Evolutionary conservation across 2,329 filamentous ascomycete genomes (phyloP).

Genomic region (Colletotrichum noveboracense): DNA sequence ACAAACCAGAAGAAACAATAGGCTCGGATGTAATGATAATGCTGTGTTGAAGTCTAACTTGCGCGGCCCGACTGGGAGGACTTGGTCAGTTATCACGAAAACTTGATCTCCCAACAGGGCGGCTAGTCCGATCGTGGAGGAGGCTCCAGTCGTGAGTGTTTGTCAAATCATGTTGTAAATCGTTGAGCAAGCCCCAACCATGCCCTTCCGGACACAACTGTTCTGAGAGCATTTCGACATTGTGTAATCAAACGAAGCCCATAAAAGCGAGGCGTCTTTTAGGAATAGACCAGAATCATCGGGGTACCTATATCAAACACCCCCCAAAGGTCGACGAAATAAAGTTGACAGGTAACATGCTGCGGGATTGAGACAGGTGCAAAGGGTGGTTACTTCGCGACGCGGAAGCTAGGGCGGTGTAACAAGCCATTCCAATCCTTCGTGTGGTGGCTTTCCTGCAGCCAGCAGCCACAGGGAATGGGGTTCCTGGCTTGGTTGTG

Average conservation of each 20-base stretch:
- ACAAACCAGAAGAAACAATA: constrained; percentile 5
- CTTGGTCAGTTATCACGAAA: constrained; percentile 7
- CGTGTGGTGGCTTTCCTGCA: not conserved
- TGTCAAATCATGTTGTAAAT: not conserved
- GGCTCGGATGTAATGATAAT: not conserved
- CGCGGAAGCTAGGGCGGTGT: constrained; percentile 18
- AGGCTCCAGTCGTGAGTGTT: not conserved
- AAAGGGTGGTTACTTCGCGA: constrained; percentile 1
- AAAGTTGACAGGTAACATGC: constrained; percentile 11
- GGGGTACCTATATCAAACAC: not conserved
- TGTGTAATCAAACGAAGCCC: not conserved
- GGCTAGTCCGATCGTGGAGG: constrained; percentile 9
- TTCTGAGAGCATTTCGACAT: not conserved
- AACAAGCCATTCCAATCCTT: not conserved
- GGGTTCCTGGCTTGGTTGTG: not conserved
- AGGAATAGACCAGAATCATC: not conserved
- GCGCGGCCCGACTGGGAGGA: not conserved
- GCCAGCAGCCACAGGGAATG: not conserved
- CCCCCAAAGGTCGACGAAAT: not conserved
- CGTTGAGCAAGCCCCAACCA: not conserved
- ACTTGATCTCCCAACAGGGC: not conserved
- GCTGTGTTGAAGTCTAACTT: not conserved
- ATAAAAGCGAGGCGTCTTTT: not conserved
- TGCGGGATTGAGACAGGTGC: constrained; percentile 2
- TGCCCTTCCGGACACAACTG: not conserved